Base-by-base conservation (phyloP, 345 rosid genomes). In the Arabidopsis suecica region DNA sequence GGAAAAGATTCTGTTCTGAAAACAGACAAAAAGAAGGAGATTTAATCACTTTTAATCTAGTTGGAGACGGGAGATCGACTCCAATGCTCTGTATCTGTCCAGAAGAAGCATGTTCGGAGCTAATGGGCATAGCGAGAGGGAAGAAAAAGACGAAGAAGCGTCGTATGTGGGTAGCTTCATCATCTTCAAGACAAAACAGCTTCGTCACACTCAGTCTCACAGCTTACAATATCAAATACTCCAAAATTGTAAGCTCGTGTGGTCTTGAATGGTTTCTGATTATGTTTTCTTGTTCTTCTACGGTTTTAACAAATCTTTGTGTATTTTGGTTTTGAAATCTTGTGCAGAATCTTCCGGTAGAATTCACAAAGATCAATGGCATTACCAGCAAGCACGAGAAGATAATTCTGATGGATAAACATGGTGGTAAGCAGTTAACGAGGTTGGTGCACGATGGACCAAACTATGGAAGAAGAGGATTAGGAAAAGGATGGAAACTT, bases 61-160 rank as follows among this genome's bases (percentile, higher is more conserved):
- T 70, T 1, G 71, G 60, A 28, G 65, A 70, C 9, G 76, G 71
- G 45, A 4, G 37, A 20, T 18, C 71, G 37, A 34, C 44, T 57
- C 74, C 74, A 23, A 5, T 68, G 74, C 7, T 77, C 10, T 70
- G 74, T 47, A 45, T 69, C 4, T 76, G 75, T 69, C 58, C 66
- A 28, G 65, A 62, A 69, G 80, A 76, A 61, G 42, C 23, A 13
- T 61, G 75, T 76, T 20, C 13, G 2, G 69, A 50, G 42, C 69
- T 68, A 28, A 40, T 67, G 50, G 41, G 20, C 50, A 74, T 8
- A 41, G 64, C 50, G 2, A 34, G 18, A 37, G 9, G 2, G 14
- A 56, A 9, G 18, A 44, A 4, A 61, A 53, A 14, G 32, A 25
- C 7, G 9, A 5, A 14, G 42, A 54, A 23, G 34, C 65, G 45